Percentiles rank a stretch among this genome's conserved stretches.
phyloP scores from a whole-genome alignment of 2,329 filamentous ascomycete genomes.

The Chaetomiaceae sp. region DNA sequence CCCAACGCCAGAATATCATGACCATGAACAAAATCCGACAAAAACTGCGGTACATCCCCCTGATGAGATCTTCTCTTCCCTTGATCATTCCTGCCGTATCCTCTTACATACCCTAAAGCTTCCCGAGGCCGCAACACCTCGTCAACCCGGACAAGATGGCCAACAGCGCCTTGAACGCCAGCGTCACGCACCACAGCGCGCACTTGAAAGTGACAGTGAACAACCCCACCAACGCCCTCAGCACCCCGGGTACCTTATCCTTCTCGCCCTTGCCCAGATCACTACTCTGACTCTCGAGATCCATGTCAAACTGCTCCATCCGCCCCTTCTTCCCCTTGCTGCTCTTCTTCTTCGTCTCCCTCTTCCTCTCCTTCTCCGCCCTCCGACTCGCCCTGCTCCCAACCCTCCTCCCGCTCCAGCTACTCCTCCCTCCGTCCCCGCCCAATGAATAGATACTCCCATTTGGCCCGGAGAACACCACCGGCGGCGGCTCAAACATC shows the following conservation, averaged over 20 bases:
- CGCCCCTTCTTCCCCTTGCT: slow-evolving; percentile 32
- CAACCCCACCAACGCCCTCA: slow-evolving; percentile 47
- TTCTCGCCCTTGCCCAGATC: slow-evolving; percentile 36
- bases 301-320: slow-evolving; percentile 56
- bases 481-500: slow-evolving; percentile 56
- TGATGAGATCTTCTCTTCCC: not conserved
- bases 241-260: slow-evolving; percentile 47
- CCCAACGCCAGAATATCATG: slow-evolving; percentile 20
- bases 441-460: slow-evolving; percentile 18
- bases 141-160: slow-evolving; percentile 17
- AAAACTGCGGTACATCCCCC: not conserved
- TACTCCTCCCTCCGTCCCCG: slow-evolving; percentile 27
- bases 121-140: slow-evolving; percentile 24
- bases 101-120: slow-evolving; percentile 8
- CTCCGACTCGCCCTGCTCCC: slow-evolving; percentile 19
- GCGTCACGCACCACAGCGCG: slow-evolving; percentile 53
- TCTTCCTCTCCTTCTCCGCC: slow-evolving; percentile 24
- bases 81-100: not conserved
- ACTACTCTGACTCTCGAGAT: slow-evolving; percentile 57
- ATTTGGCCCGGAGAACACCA: slow-evolving; percentile 21
- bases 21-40: slow-evolving; percentile 7
- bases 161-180: slow-evolving; percentile 49
- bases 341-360: slow-evolving; percentile 29
- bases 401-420: slow-evolving; percentile 30
- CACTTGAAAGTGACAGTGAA: slow-evolving; percentile 52